These are phyloP conservation scores for Kwoniella mangroviensis DNA, from an alignment of 768 basidiomycete genomes.

Conservation along the genomic window DNA sequence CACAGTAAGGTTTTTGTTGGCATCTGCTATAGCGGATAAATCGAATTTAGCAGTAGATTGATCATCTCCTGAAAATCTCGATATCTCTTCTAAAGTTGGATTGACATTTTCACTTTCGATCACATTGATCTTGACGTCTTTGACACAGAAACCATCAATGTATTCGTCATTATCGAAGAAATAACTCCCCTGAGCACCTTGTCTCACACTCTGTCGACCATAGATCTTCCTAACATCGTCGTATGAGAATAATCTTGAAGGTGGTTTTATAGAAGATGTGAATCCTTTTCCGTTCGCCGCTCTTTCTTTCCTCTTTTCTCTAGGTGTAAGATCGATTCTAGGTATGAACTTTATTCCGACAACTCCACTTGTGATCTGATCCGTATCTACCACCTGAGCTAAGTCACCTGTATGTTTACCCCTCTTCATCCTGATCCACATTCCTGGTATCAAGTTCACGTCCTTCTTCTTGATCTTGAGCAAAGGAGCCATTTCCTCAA, in stretches of 20 bases:
- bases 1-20: constrained; percentile 86
- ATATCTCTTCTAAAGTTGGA: constrained; percentile 95
- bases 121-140: constrained; percentile 73
- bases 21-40: constrained; percentile 87
- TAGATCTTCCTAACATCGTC: constrained; percentile 80
- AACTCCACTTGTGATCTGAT: constrained; percentile 83
- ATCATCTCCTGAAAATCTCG: constrained; percentile 77
- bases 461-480: constrained; percentile 96
- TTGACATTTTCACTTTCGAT: constrained; percentile 77
- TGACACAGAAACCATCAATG: constrained; percentile 92
- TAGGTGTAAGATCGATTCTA: constrained; percentile 93
- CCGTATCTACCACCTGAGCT: constrained; percentile 91
- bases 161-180: constrained; percentile 93
- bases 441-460: constrained; percentile 76
- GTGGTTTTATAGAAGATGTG: constrained; percentile 66
- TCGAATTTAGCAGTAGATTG: constrained; percentile 72
- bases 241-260: constrained; percentile 88
- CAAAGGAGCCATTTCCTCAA: constrained; percentile 91
- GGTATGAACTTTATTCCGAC: constrained; percentile 92
- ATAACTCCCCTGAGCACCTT: constrained; percentile 62
- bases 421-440: constrained; percentile 92
- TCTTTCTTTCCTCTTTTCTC: constrained; percentile 82
- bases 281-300: constrained; percentile 56
- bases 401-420: constrained; percentile 94
- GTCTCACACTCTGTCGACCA: constrained; percentile 75